Base-by-base conservation (phyloP, 192 early-diverging fungal genomes). In the Powellomyces hirtus region DNA sequence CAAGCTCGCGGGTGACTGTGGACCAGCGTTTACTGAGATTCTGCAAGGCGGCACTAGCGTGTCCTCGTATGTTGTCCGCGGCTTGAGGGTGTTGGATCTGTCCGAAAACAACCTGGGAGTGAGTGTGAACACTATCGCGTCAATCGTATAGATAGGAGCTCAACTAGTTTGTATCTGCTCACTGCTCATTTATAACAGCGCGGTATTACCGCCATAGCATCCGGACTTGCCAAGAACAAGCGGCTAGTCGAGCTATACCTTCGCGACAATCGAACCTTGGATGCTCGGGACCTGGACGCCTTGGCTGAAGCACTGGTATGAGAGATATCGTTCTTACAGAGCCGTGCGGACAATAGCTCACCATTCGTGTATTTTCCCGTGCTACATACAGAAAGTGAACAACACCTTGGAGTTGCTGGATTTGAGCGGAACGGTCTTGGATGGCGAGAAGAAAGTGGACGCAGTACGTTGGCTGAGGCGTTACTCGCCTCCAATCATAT, bases 371-470 rank as follows among this genome's bases (percentile, higher is more conserved):
- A 20, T 65, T 0, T 0, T n/a, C 22, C 34, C 1, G n/a, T n/a
- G n/a, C n/a, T n/a, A n/a, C n/a, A n/a, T n/a, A n/a, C 52, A 64
- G 65, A 76, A 71, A 24, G 33, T 45, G 42, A 88, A 89, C 70
- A 66, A 58, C 26, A 71, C 77, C 0, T 68, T 89, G 26, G 56
- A 64, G 8, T 72, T 75, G 53, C 52, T 89, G 36, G 86, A 89
- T 60, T 71, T 88, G 22, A 85, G 82, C 52, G 75, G 80, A 55
- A 88, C 88, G 57, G 79, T 75, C 1, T 56, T 82, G 6, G 81
- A 77, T 55, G 79, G 75, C 1, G 61, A 71, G 5, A 75, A 75
- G 58, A 59, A 62, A 20, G 67, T 86, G 35, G 52, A 80, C 20
- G 70, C 71, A 22, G 83, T 84, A 2, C 62, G 50, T n/a, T n/a